Evolutionary conservation across 768 basidiomycete genomes (phyloP), one percentile per base, ranked within the genome.

Genomic region (Chiua virens): DNA sequence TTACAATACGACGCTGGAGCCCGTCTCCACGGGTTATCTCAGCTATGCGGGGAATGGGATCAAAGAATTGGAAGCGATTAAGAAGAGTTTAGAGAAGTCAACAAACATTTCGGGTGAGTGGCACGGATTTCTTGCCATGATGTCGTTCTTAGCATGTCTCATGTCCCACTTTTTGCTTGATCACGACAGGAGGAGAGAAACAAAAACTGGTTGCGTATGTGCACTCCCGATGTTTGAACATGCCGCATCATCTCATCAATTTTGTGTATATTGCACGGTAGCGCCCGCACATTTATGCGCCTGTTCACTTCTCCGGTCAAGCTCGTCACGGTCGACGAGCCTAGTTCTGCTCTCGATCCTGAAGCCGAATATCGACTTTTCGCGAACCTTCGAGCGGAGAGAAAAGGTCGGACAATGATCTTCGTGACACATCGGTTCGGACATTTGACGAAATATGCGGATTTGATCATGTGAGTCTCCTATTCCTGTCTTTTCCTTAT

Each of bases 401-500:
- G 70, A 37, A 54, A 65, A 14, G 72, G 67, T 0, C 65, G 69
- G 38, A 75, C 73, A 4, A 69, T 73, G 69, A 60, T 75, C 22
- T 73, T 75, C 30, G 70, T 74, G 7, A 74, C 73, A 0, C 74
- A 75, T 52, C 66, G 74, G 5, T 73, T 71, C 35, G 73, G 67
- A 11, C 70, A 73, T 54, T 53, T 73, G 40, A 73, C 71, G 6
- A 69, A 65, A 36, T 51, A 66, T 30, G 75, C 74, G 0, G 71
- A 75, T 45, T 21, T 67, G 3, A 71, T 75, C 23, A 49, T 75
- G 72, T 74, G 40, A 30, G 73, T 57, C 20, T 36, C 34, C 27
- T 25, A 10, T 45, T 46, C 10, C 13, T 46, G 11, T 43, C 22
- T 21, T 35, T 13, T 7, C 13, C 2, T 15, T 15, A 32, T 32